Percentiles rank a stretch among this genome's conserved stretches.
Conservation (phyloP, 306 rosid genomes). For the Casuarina cunninghamiana region DNA sequence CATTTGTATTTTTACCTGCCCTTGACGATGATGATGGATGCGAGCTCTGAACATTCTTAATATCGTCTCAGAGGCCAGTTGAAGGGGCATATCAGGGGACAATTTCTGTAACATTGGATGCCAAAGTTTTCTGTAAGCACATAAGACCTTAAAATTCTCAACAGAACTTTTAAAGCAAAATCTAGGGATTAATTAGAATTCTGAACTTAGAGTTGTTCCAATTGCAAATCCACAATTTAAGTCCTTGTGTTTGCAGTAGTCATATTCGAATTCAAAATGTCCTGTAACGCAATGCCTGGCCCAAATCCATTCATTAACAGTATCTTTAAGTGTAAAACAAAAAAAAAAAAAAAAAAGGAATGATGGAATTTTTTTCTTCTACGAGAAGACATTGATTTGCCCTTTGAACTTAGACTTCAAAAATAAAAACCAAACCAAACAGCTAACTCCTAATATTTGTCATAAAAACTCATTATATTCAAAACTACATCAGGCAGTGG, state of each 20-base stretch:
- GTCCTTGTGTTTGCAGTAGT: background rate
- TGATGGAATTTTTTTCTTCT: no score
- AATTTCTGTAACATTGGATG: constrained; percentile 59
- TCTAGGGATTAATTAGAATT: background rate
- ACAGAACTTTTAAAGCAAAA: background rate
- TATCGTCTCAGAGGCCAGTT: constrained; percentile 94
- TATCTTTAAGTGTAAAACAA: no score
- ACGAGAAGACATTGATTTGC: no score
- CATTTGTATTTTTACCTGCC: constrained; percentile 57
- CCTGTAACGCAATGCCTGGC: background rate
- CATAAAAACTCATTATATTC: no score
- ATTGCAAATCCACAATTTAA: background rate
- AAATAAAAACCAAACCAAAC: background rate
- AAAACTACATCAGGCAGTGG: no score
- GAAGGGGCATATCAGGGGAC: constrained; percentile 93
- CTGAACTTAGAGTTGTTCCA: background rate
- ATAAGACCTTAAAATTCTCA: background rate
- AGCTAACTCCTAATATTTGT: background rate
- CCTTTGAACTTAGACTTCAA: no score
- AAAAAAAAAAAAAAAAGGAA: no score
- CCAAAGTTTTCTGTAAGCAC: constrained; percentile 20
- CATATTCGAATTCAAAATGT: background rate
- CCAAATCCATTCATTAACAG: background rate
- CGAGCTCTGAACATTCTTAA: constrained; percentile 91
- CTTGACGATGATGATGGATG: constrained; percentile 90